phyloP scores from a whole-genome alignment of 2,329 filamentous ascomycete genomes.

The Rhinocladiella mackenziei region DNA sequence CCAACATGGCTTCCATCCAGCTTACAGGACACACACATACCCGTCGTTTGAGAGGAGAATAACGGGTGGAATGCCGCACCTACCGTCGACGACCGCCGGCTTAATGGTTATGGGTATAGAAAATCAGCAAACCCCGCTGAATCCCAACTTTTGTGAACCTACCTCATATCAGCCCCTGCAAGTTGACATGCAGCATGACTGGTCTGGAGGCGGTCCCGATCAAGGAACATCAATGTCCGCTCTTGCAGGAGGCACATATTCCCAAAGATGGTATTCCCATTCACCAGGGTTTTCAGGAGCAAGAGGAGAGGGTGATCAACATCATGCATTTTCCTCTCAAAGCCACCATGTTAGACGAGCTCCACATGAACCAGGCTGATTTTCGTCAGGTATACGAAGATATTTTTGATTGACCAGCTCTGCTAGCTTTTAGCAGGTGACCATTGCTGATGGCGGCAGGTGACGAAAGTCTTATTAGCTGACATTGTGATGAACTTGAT shows the following conservation, averaged over 20 bases:
- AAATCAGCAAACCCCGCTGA: constrained; percentile 3
- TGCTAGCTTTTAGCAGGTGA: no score
- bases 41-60: constrained; percentile 19
- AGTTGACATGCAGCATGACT: constrained; percentile 8
- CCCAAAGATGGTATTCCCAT: constrained; percentile 18
- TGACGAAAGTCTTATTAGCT: no score
- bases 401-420: no score
- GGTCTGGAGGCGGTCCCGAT: constrained; percentile 8
- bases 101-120: constrained; percentile 11
- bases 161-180: constrained; percentile 18
- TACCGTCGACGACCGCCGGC: constrained; percentile 6
- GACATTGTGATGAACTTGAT: no score
- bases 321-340: no score
- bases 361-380: constrained; percentile 14
- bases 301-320: constrained; percentile 13
- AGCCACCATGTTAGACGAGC: not conserved
- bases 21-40: constrained; percentile 22
- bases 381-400: no score
- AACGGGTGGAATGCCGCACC: constrained; percentile 12
- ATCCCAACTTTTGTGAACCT: constrained; percentile 8
- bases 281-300: constrained; percentile 7
- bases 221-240: constrained; percentile 6
- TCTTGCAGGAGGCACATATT: constrained; percentile 5
- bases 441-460: no score
- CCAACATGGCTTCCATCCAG: constrained; percentile 15